Base-by-base conservation (phyloP, 768 basidiomycete species). In the Suillus decipiens region DNA sequence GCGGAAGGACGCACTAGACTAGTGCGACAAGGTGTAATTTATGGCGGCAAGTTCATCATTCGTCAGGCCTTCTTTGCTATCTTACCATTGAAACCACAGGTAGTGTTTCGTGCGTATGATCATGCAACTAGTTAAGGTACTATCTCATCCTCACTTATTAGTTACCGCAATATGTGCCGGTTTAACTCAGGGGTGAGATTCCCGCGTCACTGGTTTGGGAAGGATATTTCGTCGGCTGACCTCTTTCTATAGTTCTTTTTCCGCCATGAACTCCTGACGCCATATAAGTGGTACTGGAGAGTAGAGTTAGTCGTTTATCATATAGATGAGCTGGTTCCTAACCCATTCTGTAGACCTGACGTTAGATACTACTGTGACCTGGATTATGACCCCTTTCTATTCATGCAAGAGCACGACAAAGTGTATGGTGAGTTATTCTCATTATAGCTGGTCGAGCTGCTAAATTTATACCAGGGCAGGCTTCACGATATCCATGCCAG, bases 91-190 rank as follows among this genome's bases (percentile, higher is more conserved):
- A 66, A 65, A 43, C 19, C 59, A 8, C 50, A 81, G 81, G 78
- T 42, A 82, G 81, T 63, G 75, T 82, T 7, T 76, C 81, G 80
- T 81, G 59, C 68, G 78, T 76, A 15, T 58, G 11, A 10, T 15
- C n/a, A 17, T 50, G 51, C 28, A 33, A 22, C 34, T 5, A 31
- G 11, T 28, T n/a, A 50, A 31, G 19, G 15, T 12, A 15, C 10
- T 15, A 34, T 62, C 34, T 63, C 7, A 14, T 14, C 56, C 45
- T 43, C 11, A 17, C 34, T 53, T 12, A 28, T 39, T 41, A 82
- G 78, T n/a, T 89, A 91, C 67, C 81, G 88, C n/a, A 88, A 89
- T 61, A 90, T 91, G 89, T 90, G 89, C 71, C 80, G 89, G 42
- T 91, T 84, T 75, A 88, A 89, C 72, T 89, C 87, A 1, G 89